phyloP scores from a whole-genome alignment of 2,329 filamentous ascomycete genomes.

The Fusarium sp. region DNA sequence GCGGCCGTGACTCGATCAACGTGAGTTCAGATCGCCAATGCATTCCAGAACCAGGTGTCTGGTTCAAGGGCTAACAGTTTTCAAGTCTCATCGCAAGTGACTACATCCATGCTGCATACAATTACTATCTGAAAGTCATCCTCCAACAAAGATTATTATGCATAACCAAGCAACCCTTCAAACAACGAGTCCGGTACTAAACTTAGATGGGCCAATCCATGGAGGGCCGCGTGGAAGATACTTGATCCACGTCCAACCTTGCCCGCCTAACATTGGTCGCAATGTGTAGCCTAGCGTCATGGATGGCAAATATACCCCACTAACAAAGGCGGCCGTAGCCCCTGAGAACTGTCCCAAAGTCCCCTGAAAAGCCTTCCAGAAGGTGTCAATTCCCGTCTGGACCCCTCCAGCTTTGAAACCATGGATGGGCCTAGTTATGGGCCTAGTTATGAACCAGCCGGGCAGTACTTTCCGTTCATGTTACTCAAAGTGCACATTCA shows the following conservation, averaged over 20 bases:
- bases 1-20: conserved; percentile 35
- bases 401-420: not conserved
- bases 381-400: conserved; percentile 12
- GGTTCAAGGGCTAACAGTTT: not conserved
- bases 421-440: not conserved
- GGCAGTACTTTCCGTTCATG: not conserved
- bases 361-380: conserved; percentile 42
- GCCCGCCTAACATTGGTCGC: conserved; percentile 24
- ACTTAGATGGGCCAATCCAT: conserved; percentile 17
- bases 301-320: conserved; percentile 21
- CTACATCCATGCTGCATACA: not conserved
- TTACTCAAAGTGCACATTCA: not conserved
- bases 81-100: not conserved
- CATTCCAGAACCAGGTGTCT: conserved; percentile 25
- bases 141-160: not conserved
- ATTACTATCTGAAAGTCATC: not conserved
- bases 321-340: conserved; percentile 8
- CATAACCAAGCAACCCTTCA: conserved; percentile 5
- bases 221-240: conserved; percentile 30
- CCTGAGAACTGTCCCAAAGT: conserved; percentile 33
- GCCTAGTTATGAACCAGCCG: not conserved
- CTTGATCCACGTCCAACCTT: conserved; percentile 20
- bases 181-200: conserved; percentile 6
- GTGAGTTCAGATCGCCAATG: conserved; percentile 13
- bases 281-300: conserved; percentile 16